Evolutionary conservation across 768 basidiomycete species (phyloP).

Genomic region (Termitomyces titanicus): DNA sequence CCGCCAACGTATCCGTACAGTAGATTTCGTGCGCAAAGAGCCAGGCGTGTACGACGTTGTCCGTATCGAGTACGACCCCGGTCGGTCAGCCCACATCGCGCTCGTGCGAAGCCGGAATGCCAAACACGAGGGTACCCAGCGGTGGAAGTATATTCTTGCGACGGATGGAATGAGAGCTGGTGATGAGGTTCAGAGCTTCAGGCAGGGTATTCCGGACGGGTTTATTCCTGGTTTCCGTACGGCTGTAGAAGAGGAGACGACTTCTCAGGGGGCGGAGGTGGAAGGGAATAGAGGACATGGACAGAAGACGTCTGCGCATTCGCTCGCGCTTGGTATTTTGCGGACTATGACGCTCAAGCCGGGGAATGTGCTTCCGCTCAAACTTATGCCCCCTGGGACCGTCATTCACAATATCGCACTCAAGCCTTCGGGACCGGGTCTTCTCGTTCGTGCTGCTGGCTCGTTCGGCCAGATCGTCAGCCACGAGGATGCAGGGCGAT

Average conservation of each 20-base stretch:
- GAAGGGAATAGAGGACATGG: conserved; percentile 7
- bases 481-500: conserved; percentile 68
- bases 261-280: conserved; percentile 9
- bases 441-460: conserved; percentile 89
- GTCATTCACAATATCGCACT: conserved; percentile 86
- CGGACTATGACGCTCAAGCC: conserved; percentile 81
- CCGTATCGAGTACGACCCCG: conserved; percentile 96
- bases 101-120: conserved; percentile 66
- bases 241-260: conserved; percentile 14
- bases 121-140: conserved; percentile 45
- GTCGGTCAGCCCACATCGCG: conserved; percentile 91
- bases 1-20: conserved; percentile 73
- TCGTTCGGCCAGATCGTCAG: conserved; percentile 78
- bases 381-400: conserved; percentile 89
- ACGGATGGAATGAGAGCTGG: conserved; percentile 88
- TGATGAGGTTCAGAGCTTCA: conserved; percentile 82
- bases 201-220: conserved; percentile 75
- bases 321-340: conserved; percentile 80
- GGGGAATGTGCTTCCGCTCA: conserved; percentile 90
- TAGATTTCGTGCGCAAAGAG: conserved; percentile 83
- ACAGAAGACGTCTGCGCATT: conserved; percentile 39
- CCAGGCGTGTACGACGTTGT: conserved; percentile 85
- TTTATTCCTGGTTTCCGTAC: conserved; percentile 55
- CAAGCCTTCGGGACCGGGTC: conserved; percentile 66
- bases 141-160: conserved; percentile 91